Base-by-base conservation (phyloP, 345 rosid genomes). In the Aquilaria sinensis region DNA sequence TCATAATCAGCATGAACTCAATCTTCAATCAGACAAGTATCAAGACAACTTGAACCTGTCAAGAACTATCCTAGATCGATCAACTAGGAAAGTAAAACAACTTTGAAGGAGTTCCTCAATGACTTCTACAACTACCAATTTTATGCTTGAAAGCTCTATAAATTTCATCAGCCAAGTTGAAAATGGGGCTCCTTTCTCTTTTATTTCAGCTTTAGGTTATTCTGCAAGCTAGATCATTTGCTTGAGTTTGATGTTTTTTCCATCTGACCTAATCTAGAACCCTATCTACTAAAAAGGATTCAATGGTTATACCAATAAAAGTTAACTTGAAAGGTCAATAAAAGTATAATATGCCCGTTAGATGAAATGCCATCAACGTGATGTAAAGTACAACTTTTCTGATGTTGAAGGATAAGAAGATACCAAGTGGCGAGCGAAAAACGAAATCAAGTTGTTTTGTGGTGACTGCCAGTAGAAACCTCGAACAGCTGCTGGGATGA, bases 391-490 rank as follows among this genome's bases (percentile, higher is more conserved):
- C 1, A 37, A 37, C 43, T 37, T 9, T 0, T 5, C 5, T 37
- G 8, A 37, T 37, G 43, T 37, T 37, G 43, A 37, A 37, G 43
- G 43, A 37, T 37, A 9, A 2, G 43, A 37, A 51, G 49, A 2
- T 53, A 58, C 31, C 47, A 2, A 57, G 58, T 14, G 10, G 60
- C 29, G 62, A 59, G 51, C 6, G 29, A 58, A 48, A 47, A 55
- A n/a, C 13, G 51, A 34, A 73, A 79, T 84, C 86, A 75, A 70
- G 77, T 81, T 84, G 65, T 81, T 77, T 75, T 79, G 67, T 0
- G 86, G 83, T 9, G 84, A 84, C 55, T 5, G 74, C 86, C 78
- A 81, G 68, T 79, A 79, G 63, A 83, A 76, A 53, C 89, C 89
- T 68, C 79, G 84, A 61, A 84, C 51, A 31, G 74, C 78, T 10